Evolutionary conservation across 305 asterid species (phyloP), one percentile per base, ranked within the genome.

Genomic region (Vinca major): DNA sequence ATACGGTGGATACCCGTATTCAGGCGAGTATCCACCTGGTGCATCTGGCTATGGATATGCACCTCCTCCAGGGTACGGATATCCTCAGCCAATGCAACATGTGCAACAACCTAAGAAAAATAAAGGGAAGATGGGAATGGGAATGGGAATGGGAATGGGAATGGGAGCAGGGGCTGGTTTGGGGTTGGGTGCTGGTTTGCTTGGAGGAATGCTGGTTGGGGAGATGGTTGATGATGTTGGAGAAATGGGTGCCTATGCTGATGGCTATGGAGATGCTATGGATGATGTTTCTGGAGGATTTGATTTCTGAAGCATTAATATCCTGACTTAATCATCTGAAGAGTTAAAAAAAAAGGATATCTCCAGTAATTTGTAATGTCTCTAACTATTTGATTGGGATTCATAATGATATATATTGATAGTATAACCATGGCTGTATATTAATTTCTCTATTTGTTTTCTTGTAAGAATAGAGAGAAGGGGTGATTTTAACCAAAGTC

Each of bases 141-240:
- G 89, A 58, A 26, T 71, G 67, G 86, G 85, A 11, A 50, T 73
- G 61, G 91, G 92, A 8, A 12, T 82, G 3, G n/a, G n/a, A n/a
- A n/a, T n/a, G 33, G 33, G 33, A 26, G 33, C 33, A 26, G 33
- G 33, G 33, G 33, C 1, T 26, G 91, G 91, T 16, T 7, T 89
- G 86, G 97, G 96, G 48, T 75, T 90, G 57, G 97, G 92, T 4
- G 95, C 90, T 43, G 96, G 98, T 62, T 77, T 91, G 85, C 86
- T 91, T 0, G 98, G 96, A 40, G 97, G 97, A n/a, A 56, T 91
- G 80, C 74, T 89, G 63, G 82, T 89, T 7, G 96, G 96, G 63
- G 96, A 89, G 3, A 86, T 85, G 88, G 83, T 73, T 4, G 71
- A 79, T 62, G 87, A 80, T 67, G 72, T 74, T 5, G 95, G 93